Conservation (phyloP, 306 rosid genomes). For the Macrotyloma uniflorum region DNA sequence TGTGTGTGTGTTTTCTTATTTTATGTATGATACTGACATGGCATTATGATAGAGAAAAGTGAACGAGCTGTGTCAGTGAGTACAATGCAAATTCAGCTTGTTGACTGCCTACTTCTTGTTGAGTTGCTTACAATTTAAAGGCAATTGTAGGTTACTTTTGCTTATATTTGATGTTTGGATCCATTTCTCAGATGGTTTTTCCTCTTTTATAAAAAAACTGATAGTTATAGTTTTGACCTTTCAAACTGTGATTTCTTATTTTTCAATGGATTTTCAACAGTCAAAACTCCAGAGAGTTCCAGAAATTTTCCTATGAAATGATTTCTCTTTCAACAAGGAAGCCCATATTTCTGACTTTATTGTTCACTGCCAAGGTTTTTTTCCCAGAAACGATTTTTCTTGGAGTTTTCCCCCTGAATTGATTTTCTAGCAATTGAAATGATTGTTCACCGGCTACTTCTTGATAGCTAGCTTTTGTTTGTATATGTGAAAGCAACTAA, state of each 20-base stretch:
- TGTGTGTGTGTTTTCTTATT: slow-evolving; percentile 10
- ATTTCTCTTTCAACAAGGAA: neutral
- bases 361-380: neutral
- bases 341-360: neutral
- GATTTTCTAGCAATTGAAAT: neutral
- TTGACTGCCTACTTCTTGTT: slow-evolving; percentile 9
- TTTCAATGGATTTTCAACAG: neutral
- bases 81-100: neutral
- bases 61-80: neutral
- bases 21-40: slow-evolving; percentile 19
- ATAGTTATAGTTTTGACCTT: neutral
- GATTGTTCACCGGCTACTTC: slow-evolving; percentile 13
- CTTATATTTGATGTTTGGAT: slow-evolving; percentile 13
- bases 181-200: neutral
- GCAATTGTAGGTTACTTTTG: neutral
- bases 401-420: neutral
- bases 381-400: neutral
- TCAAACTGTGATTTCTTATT: neutral
- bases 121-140: neutral
- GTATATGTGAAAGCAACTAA: neutral
- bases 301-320: neutral
- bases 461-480: slow-evolving; percentile 15
- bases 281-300: neutral
- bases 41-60: slow-evolving; percentile 21
- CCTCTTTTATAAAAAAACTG: neutral